Conservation (phyloP, 352 stramenopile genomes). For the Phytophthora palmivora region DNA sequence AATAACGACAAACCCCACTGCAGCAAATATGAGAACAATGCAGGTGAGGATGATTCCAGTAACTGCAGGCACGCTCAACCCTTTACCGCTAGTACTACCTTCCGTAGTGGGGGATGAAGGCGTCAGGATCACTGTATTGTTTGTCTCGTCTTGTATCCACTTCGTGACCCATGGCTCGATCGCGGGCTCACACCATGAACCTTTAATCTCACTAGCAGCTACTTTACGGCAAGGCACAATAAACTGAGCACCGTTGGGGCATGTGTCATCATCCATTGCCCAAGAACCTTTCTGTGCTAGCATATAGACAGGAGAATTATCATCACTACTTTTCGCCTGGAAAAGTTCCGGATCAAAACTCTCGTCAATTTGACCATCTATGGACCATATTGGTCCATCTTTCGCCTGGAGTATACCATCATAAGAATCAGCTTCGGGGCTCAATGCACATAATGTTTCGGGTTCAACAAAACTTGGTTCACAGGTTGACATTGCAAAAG, state of each 20-base stretch:
- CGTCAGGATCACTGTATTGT: no score
- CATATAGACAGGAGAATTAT: slow-evolving; percentile 23
- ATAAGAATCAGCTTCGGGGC: background rate
- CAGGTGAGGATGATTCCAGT: no score
- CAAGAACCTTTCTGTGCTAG: slow-evolving; percentile 19
- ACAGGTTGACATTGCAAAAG: slow-evolving; percentile 23
- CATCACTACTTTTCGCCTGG: slow-evolving; percentile 1
- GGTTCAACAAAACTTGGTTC: slow-evolving; percentile 8
- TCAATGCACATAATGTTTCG: slow-evolving; percentile 26
- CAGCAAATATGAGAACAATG: no score
- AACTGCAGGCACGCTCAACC: no score
- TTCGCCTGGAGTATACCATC: background rate
- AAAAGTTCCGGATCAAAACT: slow-evolving; percentile 35
- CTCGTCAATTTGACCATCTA: slow-evolving; percentile 22
- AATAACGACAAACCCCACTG: no score
- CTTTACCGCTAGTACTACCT: no score
- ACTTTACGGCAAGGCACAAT: background rate
- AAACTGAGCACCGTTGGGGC: no score
- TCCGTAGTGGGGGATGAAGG: no score
- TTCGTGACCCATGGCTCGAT: no score
- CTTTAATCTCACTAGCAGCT: background rate
- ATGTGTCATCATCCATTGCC: slow-evolving; percentile 7
- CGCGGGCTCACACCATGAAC: no score
- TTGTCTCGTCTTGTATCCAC: no score
- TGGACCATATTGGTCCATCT: no score